Conservation (phyloP, 148 eudicot genomes). For the Hydrangea macrophylla region DNA sequence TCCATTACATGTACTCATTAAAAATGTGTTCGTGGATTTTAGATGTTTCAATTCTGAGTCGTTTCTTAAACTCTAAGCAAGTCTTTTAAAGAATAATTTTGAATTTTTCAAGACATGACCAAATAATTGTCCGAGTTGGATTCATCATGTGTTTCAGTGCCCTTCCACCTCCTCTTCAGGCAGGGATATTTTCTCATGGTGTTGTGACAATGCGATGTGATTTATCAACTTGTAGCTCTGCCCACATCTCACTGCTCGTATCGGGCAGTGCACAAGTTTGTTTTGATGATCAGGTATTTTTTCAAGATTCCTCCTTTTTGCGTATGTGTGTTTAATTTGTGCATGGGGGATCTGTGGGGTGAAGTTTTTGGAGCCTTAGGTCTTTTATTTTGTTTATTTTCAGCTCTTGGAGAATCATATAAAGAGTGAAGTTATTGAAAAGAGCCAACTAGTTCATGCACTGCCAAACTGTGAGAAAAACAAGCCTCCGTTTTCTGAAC, state of each 20-base stretch:
- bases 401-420: slow-evolving; percentile 92
- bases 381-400: slow-evolving; percentile 1
- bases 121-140: not conserved
- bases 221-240: slow-evolving; percentile 77
- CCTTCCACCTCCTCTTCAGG: slow-evolving; percentile 97
- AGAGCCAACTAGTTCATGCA: slow-evolving; percentile 67
- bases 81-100: not conserved
- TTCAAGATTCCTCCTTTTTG: not conserved
- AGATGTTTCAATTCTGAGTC: not conserved
- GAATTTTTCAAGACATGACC: not conserved
- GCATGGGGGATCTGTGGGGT: not conserved
- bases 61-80: not conserved
- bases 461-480: slow-evolving; percentile 44
- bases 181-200: slow-evolving; percentile 93
- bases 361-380: slow-evolving; percentile 6
- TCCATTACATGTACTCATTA: not conserved
- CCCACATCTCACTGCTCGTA: slow-evolving; percentile 87
- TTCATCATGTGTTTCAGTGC: slow-evolving; percentile 58
- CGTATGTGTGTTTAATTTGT: too few species aligned
- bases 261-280: slow-evolving; percentile 99
- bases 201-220: slow-evolving; percentile 98
- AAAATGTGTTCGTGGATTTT: not conserved
- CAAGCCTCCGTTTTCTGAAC: slow-evolving; percentile 51
- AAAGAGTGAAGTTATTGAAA: slow-evolving; percentile 82
- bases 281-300: slow-evolving; percentile 90